Base-by-base conservation (phyloP, 345 rosid genomes). In the Excoecaria agallocha region DNA sequence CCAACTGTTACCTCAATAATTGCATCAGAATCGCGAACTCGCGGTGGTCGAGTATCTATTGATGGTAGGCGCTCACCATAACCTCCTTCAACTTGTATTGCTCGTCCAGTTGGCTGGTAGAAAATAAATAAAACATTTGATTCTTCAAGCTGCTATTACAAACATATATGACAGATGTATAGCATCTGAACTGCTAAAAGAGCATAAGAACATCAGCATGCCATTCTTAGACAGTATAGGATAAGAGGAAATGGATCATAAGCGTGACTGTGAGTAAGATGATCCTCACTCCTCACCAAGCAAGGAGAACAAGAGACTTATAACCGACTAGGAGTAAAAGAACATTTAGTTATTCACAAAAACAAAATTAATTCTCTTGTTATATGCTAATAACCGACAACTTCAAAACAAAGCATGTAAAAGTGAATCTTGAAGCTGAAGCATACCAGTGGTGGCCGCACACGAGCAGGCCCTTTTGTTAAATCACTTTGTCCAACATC, bases 61-160 rank as follows among this genome's bases (percentile, higher is more conserved):
- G 99, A 96, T 1, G 98, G 97, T 46, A 85, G 86, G 39, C 99
- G 98, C 54, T 96, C 99, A 78, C 94, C 93, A 80, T 52, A 85
- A 68, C 98, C 98, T 76, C 84, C 82, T 83, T 96, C 99, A 64
- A 96, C 99, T 81, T 93, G 99, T 82, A 96, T 96, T 30, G 98
- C 87, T 85, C 98, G 87, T 74, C 99, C 99, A 64, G 97, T 87
- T 71, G 99, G 99, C 99, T 96, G 87, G 76, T 69, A 66, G 71
- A 69, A 58, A 76, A 73, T 8, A 60, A 69, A 69, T n/a, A 69
- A 61, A 62, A 70, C 12, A 45, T 71, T 59, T 77, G 38, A 66
- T 57, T 66, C 71, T 63, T 49, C 52, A 38, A 65, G 60, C 52
- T 37, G 66, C 51, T 59, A 75, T 51, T 41, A 35, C 55, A 65